Percentiles rank a stretch among this genome's conserved stretches.
phyloP scores from a whole-genome alignment of 495 filamentous ascomycete genomes.

The Talaromyces nanjingensis region DNA sequence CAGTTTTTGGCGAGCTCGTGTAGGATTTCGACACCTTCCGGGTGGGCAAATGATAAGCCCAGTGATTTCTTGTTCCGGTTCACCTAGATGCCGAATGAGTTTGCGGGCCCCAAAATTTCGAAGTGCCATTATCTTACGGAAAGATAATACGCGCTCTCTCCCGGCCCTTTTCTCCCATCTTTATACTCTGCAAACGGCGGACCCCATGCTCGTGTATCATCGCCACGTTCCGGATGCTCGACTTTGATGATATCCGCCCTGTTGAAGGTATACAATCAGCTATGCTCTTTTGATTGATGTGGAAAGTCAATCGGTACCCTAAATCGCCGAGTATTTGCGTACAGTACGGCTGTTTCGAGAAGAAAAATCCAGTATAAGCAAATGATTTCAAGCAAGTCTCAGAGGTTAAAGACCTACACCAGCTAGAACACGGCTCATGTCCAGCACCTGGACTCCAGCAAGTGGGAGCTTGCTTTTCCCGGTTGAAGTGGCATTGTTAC shows the following conservation, averaged over 20 bases:
- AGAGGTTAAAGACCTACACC: constrained; percentile 14
- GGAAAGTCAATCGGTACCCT: constrained; percentile 55
- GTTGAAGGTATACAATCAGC: constrained; percentile 13
- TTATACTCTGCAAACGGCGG: constrained; percentile 82
- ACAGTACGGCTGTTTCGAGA: constrained; percentile 72
- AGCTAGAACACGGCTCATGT: constrained; percentile 18
- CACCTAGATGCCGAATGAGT: constrained; percentile 19
- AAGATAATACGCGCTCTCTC: constrained; percentile 93
- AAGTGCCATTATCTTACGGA: constrained; percentile 46
- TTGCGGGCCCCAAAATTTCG: neutral
- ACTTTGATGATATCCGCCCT: constrained; percentile 97
- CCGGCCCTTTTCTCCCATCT: constrained; percentile 59
- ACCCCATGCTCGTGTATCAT: constrained; percentile 95
- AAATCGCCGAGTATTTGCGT: constrained; percentile 96
- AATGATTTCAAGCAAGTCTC: neutral
- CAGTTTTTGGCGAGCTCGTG: constrained; percentile 64
- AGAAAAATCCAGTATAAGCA: constrained; percentile 1
- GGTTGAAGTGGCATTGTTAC: neutral
- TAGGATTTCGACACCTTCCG: constrained; percentile 62
- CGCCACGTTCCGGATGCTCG: constrained; percentile 84
- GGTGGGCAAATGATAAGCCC: constrained; percentile 70
- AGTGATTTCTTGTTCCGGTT: constrained; percentile 91
- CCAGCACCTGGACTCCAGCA: constrained; percentile 16
- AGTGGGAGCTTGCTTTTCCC: constrained; percentile 14
- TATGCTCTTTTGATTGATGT: neutral